Conservation (phyloP, 345 rosid species). For the Acer yangbiense region DNA sequence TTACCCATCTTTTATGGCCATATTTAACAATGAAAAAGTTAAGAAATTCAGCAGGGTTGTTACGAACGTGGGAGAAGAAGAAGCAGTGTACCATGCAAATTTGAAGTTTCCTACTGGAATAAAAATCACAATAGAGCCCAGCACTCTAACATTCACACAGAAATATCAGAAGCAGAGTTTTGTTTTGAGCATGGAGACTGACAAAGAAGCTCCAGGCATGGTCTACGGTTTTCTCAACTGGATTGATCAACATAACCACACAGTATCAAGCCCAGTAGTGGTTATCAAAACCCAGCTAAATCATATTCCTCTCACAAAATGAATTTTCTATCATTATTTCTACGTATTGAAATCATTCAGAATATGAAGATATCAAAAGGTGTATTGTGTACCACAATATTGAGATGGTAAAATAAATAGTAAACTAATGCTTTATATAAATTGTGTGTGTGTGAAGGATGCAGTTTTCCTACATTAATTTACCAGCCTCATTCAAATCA, state of each 20-base stretch:
- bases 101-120: slow-evolving; percentile 14
- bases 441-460: too few relatives aligned
- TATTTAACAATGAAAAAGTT: slow-evolving; percentile 16
- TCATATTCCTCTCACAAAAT: neutral
- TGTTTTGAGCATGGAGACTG: slow-evolving; percentile 20
- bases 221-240: slow-evolving; percentile 35
- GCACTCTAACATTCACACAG: slow-evolving; percentile 16
- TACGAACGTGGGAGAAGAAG: slow-evolving; percentile 33
- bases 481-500: too few relatives aligned
- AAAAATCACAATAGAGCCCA: slow-evolving; percentile 21
- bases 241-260: slow-evolving; percentile 38
- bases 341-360: neutral
- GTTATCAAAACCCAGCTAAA: slow-evolving; percentile 23
- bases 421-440: neutral
- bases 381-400: neutral
- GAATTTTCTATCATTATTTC: neutral
- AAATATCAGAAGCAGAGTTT: slow-evolving; percentile 20
- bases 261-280: slow-evolving; percentile 42
- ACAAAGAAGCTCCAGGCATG: neutral
- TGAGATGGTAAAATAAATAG: neutral
- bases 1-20: slow-evolving; percentile 37
- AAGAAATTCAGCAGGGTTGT: slow-evolving; percentile 28
- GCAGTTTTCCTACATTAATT: too few relatives aligned
- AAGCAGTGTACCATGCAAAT: slow-evolving; percentile 23
- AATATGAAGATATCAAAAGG: neutral